Evolutionary conservation across 179 eudicot genomes (phyloP).

Genomic region (Sideroxylon spinosum): DNA sequence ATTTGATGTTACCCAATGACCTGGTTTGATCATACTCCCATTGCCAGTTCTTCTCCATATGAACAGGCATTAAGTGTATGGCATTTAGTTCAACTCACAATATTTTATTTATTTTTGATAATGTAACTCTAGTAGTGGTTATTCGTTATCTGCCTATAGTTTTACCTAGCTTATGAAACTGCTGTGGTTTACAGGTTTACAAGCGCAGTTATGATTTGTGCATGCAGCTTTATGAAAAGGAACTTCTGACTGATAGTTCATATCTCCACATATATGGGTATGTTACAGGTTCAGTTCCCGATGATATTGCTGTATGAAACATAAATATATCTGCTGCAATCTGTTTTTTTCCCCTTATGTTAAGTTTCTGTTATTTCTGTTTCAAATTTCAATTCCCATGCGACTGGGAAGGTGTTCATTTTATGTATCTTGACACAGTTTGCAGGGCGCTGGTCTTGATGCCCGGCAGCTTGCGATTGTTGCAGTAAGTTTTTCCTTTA

Average conservation of each 20-base stretch:
- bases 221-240: conserved; percentile 88
- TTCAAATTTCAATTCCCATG: background rate
- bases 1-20: background rate
- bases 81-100: background rate
- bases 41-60: background rate
- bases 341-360: background rate
- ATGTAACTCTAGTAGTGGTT: background rate
- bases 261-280: conserved; percentile 89
- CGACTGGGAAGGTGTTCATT: background rate
- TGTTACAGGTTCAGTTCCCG: conserved; percentile 19
- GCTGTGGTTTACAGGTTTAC: conserved; percentile 58
- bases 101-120: conserved; percentile 10
- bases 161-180: conserved; percentile 7
- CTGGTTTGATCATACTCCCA: background rate
- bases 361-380: background rate
- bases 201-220: conserved; percentile 81
- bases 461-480: conserved; percentile 88
- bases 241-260: conserved; percentile 73
- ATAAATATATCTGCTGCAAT: background rate
- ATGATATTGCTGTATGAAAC: background rate
- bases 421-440: conserved; percentile 41
- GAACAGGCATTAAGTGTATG: background rate
- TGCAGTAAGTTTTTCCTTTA: conserved; percentile 55
- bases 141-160: background rate
- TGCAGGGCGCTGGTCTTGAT: conserved; percentile 66